These are phyloP conservation scores for Bromus sterilis DNA, from an alignment of 176 grass and related monocot species.

Conservation along the genomic window DNA sequence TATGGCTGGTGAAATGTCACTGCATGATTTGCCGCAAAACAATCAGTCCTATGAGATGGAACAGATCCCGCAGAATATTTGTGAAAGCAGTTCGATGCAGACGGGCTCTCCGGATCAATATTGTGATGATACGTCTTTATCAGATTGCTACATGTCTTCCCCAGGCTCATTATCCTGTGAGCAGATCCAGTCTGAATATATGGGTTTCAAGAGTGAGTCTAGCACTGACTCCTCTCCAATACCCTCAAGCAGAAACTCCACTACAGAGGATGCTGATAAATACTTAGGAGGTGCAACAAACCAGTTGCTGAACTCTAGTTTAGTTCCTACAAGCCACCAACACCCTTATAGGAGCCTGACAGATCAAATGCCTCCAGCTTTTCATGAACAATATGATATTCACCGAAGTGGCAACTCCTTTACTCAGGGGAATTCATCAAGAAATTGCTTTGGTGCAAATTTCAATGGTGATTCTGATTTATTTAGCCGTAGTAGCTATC, in stretches of 20 bases:
- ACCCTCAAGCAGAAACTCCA: constrained; percentile 77
- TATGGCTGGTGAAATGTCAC: constrained; percentile 16
- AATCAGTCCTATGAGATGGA: constrained; percentile 37
- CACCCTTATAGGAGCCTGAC: constrained; percentile 16
- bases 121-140: constrained; percentile 54
- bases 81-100: constrained; percentile 40
- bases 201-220: constrained; percentile 64
- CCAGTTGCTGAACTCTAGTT: constrained; percentile 37
- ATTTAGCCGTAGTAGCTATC: constrained; percentile 43
- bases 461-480: constrained; percentile 56
- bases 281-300: constrained; percentile 34
- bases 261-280: constrained; percentile 49
- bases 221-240: constrained; percentile 93
- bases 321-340: constrained; percentile 24
- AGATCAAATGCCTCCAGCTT: constrained; percentile 17
- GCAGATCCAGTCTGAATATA: constrained; percentile 43
- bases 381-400: constrained; percentile 43
- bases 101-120: constrained; percentile 32
- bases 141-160: constrained; percentile 31
- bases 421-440: constrained; percentile 25
- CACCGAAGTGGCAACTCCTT: constrained; percentile 18
- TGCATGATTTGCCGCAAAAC: constrained; percentile 32
- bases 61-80: constrained; percentile 28
- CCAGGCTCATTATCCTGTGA: constrained; percentile 31
- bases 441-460: constrained; percentile 33